Percentiles rank a stretch among this genome's conserved stretches.
These are phyloP conservation scores for Pelargonium nanum DNA, from an alignment of 345 rosid species.

Conservation along the genomic window DNA sequence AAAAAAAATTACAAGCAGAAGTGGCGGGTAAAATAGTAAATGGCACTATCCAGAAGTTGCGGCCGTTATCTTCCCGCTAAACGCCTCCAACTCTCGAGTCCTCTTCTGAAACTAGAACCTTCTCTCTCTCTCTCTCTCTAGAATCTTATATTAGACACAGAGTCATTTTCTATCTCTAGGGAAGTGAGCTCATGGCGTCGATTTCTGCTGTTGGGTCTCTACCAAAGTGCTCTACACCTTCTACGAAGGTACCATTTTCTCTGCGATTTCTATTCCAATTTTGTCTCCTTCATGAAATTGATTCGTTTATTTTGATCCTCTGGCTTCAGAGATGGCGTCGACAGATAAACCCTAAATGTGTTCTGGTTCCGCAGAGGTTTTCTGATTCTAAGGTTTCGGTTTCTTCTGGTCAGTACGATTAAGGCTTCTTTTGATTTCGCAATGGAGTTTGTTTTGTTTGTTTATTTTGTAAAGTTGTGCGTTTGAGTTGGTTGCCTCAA, in stretches of 20 bases:
- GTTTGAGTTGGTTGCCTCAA: not conserved
- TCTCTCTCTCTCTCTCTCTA: conserved; percentile 5
- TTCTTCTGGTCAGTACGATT: conserved; percentile 18
- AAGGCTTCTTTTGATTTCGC: not conserved
- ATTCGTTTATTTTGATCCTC: not conserved
- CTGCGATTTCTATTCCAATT: not conserved
- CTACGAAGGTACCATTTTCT: conserved; percentile 12
- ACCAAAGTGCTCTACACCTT: conserved; percentile 12
- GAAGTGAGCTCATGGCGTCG: conserved; percentile 38
- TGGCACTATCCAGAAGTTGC: conserved; percentile 13
- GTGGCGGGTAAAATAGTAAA: not conserved
- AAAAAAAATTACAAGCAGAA: not conserved
- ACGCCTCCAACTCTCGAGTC: not conserved
- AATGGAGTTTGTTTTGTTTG: not conserved
- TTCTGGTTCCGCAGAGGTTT: conserved; percentile 6
- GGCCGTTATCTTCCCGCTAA: conserved; percentile 45
- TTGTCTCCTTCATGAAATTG: not conserved
- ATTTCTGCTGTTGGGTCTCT: conserved; percentile 31
- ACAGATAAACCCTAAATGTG: conserved; percentile 18
- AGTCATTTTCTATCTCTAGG: not conserved
- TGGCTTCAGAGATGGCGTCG: conserved; percentile 31
- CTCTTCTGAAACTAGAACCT: not conserved
- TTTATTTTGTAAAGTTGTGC: not conserved
- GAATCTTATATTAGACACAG: not conserved
- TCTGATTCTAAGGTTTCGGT: conserved; percentile 11